Evolutionary conservation across 1,284 basidiomycete genomes (phyloP).

Genomic region (Anthracocystis walkeri): DNA sequence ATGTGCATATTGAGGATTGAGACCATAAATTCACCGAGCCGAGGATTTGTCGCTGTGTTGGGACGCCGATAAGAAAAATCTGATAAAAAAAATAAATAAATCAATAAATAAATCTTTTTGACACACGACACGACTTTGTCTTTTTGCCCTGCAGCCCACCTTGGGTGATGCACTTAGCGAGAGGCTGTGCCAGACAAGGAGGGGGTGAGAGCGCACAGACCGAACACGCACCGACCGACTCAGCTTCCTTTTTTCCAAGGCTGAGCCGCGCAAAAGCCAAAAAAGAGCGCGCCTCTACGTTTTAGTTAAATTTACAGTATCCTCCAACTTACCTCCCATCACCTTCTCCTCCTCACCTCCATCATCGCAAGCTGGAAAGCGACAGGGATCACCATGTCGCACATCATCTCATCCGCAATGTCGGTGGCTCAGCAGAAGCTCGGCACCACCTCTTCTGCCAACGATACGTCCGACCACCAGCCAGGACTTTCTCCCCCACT

Average conservation of each 20-base stretch:
- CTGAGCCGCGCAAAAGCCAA: too few relatives aligned
- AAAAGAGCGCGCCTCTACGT: too few relatives aligned
- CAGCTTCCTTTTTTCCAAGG: too few relatives aligned
- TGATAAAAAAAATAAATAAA: background rate
- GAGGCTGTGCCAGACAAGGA: too few relatives aligned
- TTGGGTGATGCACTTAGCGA: too few relatives aligned
- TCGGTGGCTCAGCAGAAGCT: slow-evolving; percentile 44
- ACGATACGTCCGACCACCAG: slow-evolving; percentile 44
- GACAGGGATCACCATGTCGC: slow-evolving; percentile 29
- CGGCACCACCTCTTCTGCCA: slow-evolving; percentile 12
- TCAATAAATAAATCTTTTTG: too few relatives aligned
- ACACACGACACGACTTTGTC: slow-evolving; percentile 1
- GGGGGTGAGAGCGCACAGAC: too few relatives aligned
- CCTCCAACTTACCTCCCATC: slow-evolving; percentile 1
- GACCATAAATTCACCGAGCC: slow-evolving; percentile 1
- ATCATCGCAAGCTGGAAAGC: background rate
- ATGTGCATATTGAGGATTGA: background rate
- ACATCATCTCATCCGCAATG: slow-evolving; percentile 54
- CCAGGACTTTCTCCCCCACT: slow-evolving; percentile 60
- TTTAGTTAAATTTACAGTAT: background rate
- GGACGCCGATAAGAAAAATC: slow-evolving; percentile 10
- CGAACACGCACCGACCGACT: too few relatives aligned
- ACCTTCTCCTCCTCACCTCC: background rate
- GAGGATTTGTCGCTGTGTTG: slow-evolving; percentile 2
- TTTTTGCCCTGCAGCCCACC: too few relatives aligned